Evolutionary conservation across 1,284 basidiomycete genomes (phyloP).

Genomic region (Apiotrichum sp.): DNA sequence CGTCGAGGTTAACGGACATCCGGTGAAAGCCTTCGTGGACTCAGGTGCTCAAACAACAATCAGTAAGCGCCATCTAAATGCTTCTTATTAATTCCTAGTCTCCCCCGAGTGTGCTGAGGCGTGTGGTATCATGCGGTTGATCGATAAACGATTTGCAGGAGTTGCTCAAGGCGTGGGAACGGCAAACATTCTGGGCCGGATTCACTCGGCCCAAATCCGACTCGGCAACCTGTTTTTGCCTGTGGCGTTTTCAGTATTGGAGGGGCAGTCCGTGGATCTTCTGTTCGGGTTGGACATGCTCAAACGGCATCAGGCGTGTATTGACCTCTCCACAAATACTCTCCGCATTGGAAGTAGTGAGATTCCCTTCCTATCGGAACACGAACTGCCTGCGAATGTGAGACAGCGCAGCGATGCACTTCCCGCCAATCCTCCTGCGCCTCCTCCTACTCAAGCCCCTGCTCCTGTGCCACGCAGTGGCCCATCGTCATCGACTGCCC

Average conservation of each 20-base stretch:
- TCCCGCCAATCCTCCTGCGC: constrained; percentile 44
- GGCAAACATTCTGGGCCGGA: constrained; percentile 85
- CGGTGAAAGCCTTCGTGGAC: constrained; percentile 95
- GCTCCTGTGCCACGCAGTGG: not conserved
- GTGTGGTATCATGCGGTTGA: constrained; percentile 89
- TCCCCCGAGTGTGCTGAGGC: constrained; percentile 88
- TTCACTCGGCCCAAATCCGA: constrained; percentile 90
- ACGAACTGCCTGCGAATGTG: constrained; percentile 80
- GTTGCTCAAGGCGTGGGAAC: constrained; percentile 94
- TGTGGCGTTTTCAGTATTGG: constrained; percentile 93
- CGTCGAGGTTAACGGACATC: constrained; percentile 84
- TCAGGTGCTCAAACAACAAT: constrained; percentile 95
- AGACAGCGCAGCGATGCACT: not conserved
- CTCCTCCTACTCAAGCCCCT: too few species aligned
- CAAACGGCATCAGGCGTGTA: constrained; percentile 91
- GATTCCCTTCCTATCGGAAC: constrained; percentile 83
- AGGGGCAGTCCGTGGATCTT: constrained; percentile 87
- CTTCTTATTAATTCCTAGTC: constrained; percentile 53
- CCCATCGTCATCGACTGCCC: too few species aligned
- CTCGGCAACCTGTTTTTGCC: constrained; percentile 75
- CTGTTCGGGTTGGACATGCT: constrained; percentile 97
- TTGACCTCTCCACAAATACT: constrained; percentile 82
- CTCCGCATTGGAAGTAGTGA: constrained; percentile 82
- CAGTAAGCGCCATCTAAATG: constrained; percentile 59
- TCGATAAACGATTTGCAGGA: constrained; percentile 82